phyloP scores from a whole-genome alignment of 371 early-diverging fungal genomes.

The Thermomucor indicae-seudaticae region DNA sequence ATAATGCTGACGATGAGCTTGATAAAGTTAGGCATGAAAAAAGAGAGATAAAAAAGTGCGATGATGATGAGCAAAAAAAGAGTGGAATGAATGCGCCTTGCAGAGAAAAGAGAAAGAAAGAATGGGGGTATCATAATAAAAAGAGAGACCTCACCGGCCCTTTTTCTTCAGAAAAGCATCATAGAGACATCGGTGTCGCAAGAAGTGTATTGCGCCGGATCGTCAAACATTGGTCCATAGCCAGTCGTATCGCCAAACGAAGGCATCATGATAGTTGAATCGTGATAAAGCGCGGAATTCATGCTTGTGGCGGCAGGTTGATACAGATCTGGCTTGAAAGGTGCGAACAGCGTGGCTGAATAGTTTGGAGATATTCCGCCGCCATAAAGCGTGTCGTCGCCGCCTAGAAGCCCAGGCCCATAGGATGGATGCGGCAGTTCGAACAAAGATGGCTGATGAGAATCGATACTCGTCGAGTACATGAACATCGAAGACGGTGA shows the following conservation, averaged over 20 bases:
- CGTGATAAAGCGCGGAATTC: constrained; percentile 1
- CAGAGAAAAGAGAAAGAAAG: constrained; percentile 5
- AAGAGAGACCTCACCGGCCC: no score
- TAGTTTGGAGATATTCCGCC: constrained; percentile 5
- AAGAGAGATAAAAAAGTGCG: constrained; percentile 2
- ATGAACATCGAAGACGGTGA: constrained; percentile 15
- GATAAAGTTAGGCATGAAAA: constrained; percentile 10
- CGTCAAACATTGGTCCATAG: no score
- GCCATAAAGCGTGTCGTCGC: no score
- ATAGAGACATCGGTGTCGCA: no score
- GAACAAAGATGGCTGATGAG: neutral
- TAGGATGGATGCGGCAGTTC: no score
- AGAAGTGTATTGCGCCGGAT: no score
- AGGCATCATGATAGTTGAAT: neutral
- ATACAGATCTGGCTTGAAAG: constrained; percentile 26
- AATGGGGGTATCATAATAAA: neutral
- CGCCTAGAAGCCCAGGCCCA: neutral
- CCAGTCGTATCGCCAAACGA: no score
- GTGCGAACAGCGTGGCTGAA: constrained; percentile 28
- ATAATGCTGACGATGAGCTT: no score
- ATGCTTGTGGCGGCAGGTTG: constrained; percentile 4
- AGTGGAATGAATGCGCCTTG: neutral
- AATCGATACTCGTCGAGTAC: neutral
- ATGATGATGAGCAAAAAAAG: constrained; percentile 7
- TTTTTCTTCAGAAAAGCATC: no score